Conservation (phyloP, 108 stramenopile species). For the Pinguiococcus pyrenoidosus region DNA sequence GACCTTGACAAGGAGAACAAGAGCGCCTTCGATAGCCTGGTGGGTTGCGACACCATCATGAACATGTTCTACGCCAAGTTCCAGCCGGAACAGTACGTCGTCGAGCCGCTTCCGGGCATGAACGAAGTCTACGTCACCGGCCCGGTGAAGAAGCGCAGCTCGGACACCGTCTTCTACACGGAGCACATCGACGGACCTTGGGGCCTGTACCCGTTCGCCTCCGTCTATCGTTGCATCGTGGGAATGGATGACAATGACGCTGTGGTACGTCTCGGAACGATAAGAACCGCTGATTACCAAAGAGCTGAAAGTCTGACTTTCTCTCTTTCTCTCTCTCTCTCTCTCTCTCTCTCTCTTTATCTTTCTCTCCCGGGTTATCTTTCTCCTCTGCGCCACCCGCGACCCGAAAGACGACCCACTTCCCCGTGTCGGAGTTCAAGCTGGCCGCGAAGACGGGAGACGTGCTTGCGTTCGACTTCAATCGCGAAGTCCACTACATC, state of each 20-base stretch:
- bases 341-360: not conserved
- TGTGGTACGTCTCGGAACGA: too few species aligned
- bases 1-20: constrained; percentile 5
- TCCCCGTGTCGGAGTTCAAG: not conserved
- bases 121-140: constrained; percentile 32
- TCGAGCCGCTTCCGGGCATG: constrained; percentile 20
- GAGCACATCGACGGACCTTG: constrained; percentile 32
- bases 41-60: not conserved
- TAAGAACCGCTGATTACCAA: too few species aligned
- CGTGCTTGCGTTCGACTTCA: constrained; percentile 32
- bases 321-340: not conserved
- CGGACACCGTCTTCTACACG: constrained; percentile 28
- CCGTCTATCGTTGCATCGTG: constrained; percentile 28
- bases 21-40: constrained; percentile 13
- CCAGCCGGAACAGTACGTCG: constrained; percentile 2
- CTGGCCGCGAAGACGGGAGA: constrained; percentile 10
- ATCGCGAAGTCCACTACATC: constrained; percentile 28
- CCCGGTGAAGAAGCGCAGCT: constrained; percentile 8
- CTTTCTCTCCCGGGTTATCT: too few species aligned
- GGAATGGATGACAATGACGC: constrained; percentile 15
- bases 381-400: not conserved
- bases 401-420: constrained; percentile 9
- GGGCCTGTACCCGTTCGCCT: constrained; percentile 13
- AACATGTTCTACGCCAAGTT: constrained; percentile 15
- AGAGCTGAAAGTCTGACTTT: not conserved